phyloP scores from a whole-genome alignment of 768 basidiomycete species.

The Leccinum boreale region DNA sequence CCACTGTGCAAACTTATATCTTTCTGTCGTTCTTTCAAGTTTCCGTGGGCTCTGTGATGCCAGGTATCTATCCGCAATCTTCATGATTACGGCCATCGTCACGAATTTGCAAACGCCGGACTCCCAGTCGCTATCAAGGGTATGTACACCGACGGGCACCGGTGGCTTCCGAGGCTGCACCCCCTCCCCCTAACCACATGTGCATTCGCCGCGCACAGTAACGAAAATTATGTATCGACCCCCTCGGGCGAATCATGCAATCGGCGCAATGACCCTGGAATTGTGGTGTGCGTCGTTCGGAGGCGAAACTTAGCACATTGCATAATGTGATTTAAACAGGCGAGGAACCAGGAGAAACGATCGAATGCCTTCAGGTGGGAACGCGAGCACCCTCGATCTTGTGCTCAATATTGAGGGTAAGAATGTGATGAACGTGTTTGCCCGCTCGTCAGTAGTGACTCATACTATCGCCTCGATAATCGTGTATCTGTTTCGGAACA shows the following conservation, averaged over 20 bases:
- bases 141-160: too few species aligned
- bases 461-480: not conserved
- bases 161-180: too few species aligned
- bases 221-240: too few species aligned
- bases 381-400: not conserved
- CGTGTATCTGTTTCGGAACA: not conserved
- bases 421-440: not conserved
- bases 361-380: not conserved
- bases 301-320: not conserved
- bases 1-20: constrained; percentile 5
- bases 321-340: not conserved
- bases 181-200: too few species aligned
- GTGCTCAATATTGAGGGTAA: not conserved
- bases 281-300: not conserved
- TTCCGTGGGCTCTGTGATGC: not conserved
- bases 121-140: too few species aligned
- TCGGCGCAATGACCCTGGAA: not conserved
- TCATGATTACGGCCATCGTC: not conserved
- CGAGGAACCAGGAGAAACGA: not conserved
- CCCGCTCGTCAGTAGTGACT: not conserved
- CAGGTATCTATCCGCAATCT: not conserved
- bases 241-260: not conserved
- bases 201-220: too few species aligned
- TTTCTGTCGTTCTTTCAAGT: not conserved
- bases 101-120: not conserved